Evolutionary conservation across 192 early-diverging fungal species (phyloP), one percentile per base, ranked within the genome.

Genomic region (Paraglomus occultum): DNA sequence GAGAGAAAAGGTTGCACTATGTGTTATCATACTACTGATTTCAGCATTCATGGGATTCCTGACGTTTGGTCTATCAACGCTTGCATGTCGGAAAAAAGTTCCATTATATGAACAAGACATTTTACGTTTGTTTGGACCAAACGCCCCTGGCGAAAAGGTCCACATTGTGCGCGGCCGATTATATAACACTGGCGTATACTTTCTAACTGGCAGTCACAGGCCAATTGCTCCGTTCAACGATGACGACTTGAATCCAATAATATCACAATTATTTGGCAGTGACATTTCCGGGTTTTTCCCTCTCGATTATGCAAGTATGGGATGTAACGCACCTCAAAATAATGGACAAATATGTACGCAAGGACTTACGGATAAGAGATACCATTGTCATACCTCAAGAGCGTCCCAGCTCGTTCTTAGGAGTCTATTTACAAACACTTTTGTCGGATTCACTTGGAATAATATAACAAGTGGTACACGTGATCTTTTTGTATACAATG

Each of bases 1-100:
- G 89, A 84, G 93, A 71, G 93, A 96, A 74, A 96, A 95, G 75
- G 83, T 93, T 31, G 85, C 91, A 2, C 74, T 96, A 9, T 89
- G 90, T 64, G 82, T 84, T 40, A 81, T 95, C 72, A 90, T 94
- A 31, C 60, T 86, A 22, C 15, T 82, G 0, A 65, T 92, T 7
- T 91, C 91, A 79, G 59, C 59, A 0, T 51, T 67, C 10, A 79
- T 94, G 51, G 92, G 91, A 6, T 96, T 95, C 71, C 53, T 95
- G 44, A 90, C 90, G 1, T 91, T 96, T 72, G 94, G 91, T 4
- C 82, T 91, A 10, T 17, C 77, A 3, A 45, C 72, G 9, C 4
- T 75, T 55, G 59, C 51, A 43, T 55, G 75, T 67, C 11, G 55
- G 70, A 40, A 5, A 48, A n/a, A 62, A 52, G 14, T 40, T 59